A percentile compares a stretch with the other conserved stretches of the same genome.
Conservation (phyloP, 73 alveolate genomes). For the Stentor coeruleus region DNA sequence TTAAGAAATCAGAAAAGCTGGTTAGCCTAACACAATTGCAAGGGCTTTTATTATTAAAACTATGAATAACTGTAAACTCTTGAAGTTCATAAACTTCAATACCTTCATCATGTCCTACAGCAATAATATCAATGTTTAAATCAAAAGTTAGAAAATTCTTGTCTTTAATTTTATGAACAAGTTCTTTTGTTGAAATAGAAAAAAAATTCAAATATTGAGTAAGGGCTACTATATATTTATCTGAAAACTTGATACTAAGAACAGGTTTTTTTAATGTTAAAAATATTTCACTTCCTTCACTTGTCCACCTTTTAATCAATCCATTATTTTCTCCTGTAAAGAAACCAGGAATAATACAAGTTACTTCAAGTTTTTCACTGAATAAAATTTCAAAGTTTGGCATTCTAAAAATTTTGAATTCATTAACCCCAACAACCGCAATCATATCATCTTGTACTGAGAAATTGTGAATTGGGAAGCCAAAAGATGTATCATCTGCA, state of each 20-base stretch:
- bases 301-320: background rate
- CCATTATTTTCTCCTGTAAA: background rate
- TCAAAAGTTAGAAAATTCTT: background rate
- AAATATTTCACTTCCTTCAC: background rate
- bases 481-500: background rate
- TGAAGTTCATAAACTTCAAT: background rate
- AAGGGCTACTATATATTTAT: background rate
- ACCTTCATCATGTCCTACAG: background rate
- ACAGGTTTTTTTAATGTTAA: background rate
- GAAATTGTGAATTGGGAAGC: background rate
- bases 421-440: background rate
- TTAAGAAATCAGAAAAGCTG: background rate
- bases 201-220: background rate
- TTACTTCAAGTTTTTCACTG: background rate
- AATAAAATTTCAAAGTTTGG: background rate
- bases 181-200: too few species aligned
- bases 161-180: background rate
- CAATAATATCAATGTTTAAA: background rate
- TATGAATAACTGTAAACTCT: background rate
- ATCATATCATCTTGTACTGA: background rate
- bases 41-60: background rate
- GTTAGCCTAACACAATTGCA: background rate
- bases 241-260: background rate
- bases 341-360: background rate
- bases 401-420: too few species aligned